These are phyloP conservation scores for Letharia columbiana DNA, from an alignment of 495 filamentous ascomycete species.

Conservation along the genomic window DNA sequence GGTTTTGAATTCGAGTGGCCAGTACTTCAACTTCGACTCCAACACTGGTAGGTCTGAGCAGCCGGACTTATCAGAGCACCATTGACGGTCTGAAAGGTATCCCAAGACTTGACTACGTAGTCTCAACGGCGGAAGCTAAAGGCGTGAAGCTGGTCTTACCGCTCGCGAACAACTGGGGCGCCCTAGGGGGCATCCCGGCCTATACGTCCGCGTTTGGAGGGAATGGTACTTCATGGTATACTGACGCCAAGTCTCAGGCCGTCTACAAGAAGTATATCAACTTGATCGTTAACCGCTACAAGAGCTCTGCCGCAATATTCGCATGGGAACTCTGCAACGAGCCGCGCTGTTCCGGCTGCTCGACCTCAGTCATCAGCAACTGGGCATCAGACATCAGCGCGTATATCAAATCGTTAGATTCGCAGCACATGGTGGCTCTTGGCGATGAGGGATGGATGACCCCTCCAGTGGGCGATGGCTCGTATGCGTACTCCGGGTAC, in stretches of 20 bases:
- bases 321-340: conserved; percentile 69
- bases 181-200: conserved; percentile 58
- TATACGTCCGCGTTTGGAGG: conserved; percentile 59
- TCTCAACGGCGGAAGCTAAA: conserved; percentile 47
- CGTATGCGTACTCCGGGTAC: conserved; percentile 49
- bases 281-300: conserved; percentile 53
- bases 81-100: conserved; percentile 37
- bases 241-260: conserved; percentile 43
- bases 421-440: conserved; percentile 57
- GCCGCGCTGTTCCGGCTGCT: conserved; percentile 57
- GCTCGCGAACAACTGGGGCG: conserved; percentile 44
- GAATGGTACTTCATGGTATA: conserved; percentile 48
- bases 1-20: conserved; percentile 28
- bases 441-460: conserved; percentile 49
- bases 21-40: conserved; percentile 30
- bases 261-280: conserved; percentile 57
- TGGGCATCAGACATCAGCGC: conserved; percentile 53
- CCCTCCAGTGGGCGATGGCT: conserved; percentile 36
- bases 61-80: not conserved
- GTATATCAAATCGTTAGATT: conserved; percentile 57
- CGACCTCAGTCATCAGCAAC: conserved; percentile 46
- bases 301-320: conserved; percentile 49
- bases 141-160: conserved; percentile 52
- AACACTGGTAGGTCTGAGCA: conserved; percentile 13
- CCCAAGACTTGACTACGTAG: conserved; percentile 58